Percentiles rank a stretch among this genome's conserved stretches.
Evolutionary conservation across 352 stramenopile genomes (phyloP).

Genomic region (Globisporangium cystogenes): DNA sequence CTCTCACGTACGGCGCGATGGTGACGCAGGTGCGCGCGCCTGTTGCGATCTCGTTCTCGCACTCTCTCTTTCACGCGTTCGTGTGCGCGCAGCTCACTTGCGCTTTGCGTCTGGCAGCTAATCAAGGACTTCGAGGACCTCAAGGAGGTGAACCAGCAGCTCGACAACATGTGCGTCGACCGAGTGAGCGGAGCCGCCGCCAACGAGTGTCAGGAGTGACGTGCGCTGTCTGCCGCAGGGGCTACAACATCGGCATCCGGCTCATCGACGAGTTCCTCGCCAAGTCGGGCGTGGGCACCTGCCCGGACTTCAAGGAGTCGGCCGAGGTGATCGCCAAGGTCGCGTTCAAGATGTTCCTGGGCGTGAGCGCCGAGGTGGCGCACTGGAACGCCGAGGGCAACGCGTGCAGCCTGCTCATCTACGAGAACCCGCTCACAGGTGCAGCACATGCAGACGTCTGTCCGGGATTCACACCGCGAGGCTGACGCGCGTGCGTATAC

Average conservation of each 20-base stretch:
- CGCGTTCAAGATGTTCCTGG: slow-evolving; percentile 98
- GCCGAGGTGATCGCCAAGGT: slow-evolving; percentile 95
- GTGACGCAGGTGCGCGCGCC: slow-evolving; percentile 79
- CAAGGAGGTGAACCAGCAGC: slow-evolving; percentile 93
- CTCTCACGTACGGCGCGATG: slow-evolving; percentile 96
- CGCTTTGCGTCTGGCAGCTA: slow-evolving; percentile 35
- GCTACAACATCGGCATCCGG: slow-evolving; percentile 96
- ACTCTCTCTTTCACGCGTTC: no score
- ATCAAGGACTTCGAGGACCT: slow-evolving; percentile 96
- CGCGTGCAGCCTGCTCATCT: slow-evolving; percentile 91
- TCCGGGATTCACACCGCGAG: background rate
- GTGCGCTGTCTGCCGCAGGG: slow-evolving; percentile 30
- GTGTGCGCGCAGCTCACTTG: background rate
- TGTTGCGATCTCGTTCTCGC: background rate
- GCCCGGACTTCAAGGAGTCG: slow-evolving; percentile 91
- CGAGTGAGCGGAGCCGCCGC: background rate
- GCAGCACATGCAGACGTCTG: no score
- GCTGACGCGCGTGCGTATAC: background rate
- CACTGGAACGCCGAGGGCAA: slow-evolving; percentile 87
- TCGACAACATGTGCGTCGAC: slow-evolving; percentile 89
- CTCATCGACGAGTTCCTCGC: slow-evolving; percentile 97
- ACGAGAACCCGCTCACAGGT: slow-evolving; percentile 94
- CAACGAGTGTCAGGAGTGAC: no score
- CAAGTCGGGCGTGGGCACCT: slow-evolving; percentile 87
- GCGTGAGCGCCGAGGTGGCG: slow-evolving; percentile 90